Conservation (phyloP, 1,284 basidiomycete species). For the Erythrobasidium hasegawianum region DNA sequence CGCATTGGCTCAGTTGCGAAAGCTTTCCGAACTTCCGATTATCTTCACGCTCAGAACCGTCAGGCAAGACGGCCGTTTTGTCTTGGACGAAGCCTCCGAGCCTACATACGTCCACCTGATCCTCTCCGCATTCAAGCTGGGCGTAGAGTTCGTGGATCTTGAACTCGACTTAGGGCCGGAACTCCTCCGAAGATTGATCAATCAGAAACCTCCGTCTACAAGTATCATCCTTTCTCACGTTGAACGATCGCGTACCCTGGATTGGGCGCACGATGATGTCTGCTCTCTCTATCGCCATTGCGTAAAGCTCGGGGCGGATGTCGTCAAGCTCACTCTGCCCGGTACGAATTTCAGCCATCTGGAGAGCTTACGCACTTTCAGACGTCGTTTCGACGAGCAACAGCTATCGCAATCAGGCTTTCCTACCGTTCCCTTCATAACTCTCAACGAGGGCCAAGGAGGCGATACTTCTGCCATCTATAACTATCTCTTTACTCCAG, state of each 20-base stretch:
- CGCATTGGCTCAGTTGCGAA: constrained; percentile 21
- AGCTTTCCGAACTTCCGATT: constrained; percentile 22
- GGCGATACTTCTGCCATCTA: constrained; percentile 20
- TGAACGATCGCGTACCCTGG: not conserved
- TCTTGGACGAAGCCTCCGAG: constrained; percentile 6
- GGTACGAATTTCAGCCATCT: not conserved
- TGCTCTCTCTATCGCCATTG: not conserved
- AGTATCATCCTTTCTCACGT: constrained; percentile 20
- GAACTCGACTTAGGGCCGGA: constrained; percentile 11
- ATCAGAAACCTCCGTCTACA: constrained; percentile 3
- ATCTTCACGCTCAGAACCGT: constrained; percentile 28
- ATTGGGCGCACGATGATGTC: constrained; percentile 19
- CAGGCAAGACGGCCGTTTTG: constrained; percentile 15
- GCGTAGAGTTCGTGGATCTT: constrained; percentile 28
- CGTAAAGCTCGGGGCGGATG: constrained; percentile 4
- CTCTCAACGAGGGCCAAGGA: constrained; percentile 9
- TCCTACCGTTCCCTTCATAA: constrained; percentile 19
- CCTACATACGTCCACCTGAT: constrained; percentile 16
- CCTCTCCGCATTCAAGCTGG: constrained; percentile 17
- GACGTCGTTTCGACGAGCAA: not conserved
- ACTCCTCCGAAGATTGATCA: constrained; percentile 7
- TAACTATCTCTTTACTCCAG: constrained; percentile 30
- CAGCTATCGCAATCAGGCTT: not conserved
- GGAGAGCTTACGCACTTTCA: constrained; percentile 14
- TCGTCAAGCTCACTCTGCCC: constrained; percentile 3